Percentiles rank a stretch among this genome's conserved stretches.
Evolutionary conservation across 768 basidiomycete species (phyloP).

Genomic region (Calocera cornea): DNA sequence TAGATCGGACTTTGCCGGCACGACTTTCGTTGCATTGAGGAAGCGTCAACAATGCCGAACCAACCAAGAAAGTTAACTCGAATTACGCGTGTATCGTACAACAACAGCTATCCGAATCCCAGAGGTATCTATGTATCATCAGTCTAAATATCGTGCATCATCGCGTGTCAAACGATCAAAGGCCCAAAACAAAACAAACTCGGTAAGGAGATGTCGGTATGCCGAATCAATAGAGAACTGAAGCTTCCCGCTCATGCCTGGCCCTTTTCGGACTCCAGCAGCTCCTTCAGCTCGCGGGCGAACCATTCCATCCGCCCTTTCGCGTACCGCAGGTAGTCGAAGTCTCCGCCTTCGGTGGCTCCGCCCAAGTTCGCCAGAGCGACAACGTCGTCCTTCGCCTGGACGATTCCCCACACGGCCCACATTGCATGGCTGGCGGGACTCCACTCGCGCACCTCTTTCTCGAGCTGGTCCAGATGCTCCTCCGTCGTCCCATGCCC

Average conservation of each 20-base stretch:
- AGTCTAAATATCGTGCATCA: background rate
- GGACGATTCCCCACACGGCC: slow-evolving; percentile 90
- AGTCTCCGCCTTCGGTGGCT: slow-evolving; percentile 31
- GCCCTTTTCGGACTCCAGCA: slow-evolving; percentile 9
- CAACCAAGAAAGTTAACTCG: too few species aligned
- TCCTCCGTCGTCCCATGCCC: slow-evolving; percentile 27
- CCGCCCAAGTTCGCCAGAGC: slow-evolving; percentile 24
- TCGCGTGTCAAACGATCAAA: background rate
- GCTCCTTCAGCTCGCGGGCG: slow-evolving; percentile 24
- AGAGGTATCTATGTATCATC: background rate
- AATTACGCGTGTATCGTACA: slow-evolving; percentile 4
- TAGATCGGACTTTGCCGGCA: too few species aligned
- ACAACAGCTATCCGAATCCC: background rate
- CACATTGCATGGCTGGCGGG: slow-evolving; percentile 84
- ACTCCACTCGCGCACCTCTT: slow-evolving; percentile 75
- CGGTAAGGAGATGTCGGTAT: background rate
- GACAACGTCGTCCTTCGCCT: slow-evolving; percentile 65
- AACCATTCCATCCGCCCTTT: slow-evolving; percentile 29
- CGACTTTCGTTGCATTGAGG: too few species aligned
- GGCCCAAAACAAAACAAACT: background rate
- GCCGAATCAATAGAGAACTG: too few species aligned
- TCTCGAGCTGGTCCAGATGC: slow-evolving; percentile 48
- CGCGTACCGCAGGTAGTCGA: slow-evolving; percentile 82
- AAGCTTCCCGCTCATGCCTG: background rate
- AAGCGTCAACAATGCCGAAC: too few species aligned